These are phyloP conservation scores for Termitomyces sp. DNA, from an alignment of 768 basidiomycete genomes.

Conservation along the genomic window DNA sequence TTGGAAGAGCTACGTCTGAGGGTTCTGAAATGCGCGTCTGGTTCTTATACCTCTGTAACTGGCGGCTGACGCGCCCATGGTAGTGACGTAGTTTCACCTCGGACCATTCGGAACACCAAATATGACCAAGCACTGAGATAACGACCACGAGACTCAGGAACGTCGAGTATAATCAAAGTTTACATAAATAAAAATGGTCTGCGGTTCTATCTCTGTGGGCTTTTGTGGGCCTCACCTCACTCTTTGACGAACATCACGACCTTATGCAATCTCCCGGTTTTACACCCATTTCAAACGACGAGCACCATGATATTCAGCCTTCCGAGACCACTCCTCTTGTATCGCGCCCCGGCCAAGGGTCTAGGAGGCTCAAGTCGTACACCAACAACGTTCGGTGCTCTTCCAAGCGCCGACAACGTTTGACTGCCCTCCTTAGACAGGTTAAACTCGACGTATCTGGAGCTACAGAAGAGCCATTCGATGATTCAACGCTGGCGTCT, in stretches of 20 bases:
- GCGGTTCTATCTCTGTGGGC: not conserved
- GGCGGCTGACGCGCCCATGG: not conserved
- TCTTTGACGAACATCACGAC: not conserved
- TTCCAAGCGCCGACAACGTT: constrained; percentile 13
- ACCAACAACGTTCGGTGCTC: constrained; percentile 5
- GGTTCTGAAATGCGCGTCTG: not conserved
- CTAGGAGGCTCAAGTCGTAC: constrained; percentile 12
- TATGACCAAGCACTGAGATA: not conserved
- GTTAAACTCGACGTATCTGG: not conserved
- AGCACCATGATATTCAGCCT: constrained; percentile 1
- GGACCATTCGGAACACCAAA: not conserved
- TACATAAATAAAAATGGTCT: not conserved
- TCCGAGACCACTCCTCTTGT: constrained; percentile 17
- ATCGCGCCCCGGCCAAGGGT: not conserved
- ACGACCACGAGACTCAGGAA: not conserved
- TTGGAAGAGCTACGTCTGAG: not conserved
- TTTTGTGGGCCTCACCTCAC: not conserved
- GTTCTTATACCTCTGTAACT: not conserved
- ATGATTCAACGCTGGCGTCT: constrained; percentile 3
- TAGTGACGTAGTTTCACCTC: not conserved
- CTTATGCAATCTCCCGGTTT: constrained; percentile 1
- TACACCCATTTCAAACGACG: not conserved
- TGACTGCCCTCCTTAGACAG: constrained; percentile 1
- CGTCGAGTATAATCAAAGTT: not conserved
- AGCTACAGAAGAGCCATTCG: not conserved